Base-by-base conservation (phyloP, 371 early-diverging fungal species). In the Mucor lusitanicus region DNA sequence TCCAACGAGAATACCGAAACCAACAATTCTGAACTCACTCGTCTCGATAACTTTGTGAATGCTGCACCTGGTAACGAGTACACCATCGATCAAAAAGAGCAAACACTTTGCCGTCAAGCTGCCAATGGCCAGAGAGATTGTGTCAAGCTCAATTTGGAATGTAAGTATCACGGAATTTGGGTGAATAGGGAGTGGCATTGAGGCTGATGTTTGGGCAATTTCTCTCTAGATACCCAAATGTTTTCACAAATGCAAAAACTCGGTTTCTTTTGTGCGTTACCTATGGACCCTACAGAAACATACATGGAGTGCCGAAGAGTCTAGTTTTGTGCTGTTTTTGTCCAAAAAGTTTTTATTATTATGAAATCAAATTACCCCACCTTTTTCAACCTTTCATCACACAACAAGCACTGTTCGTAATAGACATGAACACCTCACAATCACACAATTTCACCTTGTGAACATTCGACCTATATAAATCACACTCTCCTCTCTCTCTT, bases 191-290 rank as follows among this genome's bases (percentile, higher is more conserved):
- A n/a, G 33, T 33, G 8, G 33, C 33, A 6, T 65, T 13, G 19
- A n/a, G 11, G 13, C 48, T 44, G 46, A 13, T 44, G 33, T 33
- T 25, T 48, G 53, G 8, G 9, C 4, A 8, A 9, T 40, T 54
- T 13, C 54, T 13, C 54, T 33, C 63, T 70, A 84, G 84, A 77
- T 69, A 72, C 79, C 33, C 70, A 81, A 70, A 86, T 86, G 86
- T 86, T 86, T 63, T 69, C 76, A 27, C 72, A 82, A 77, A 86
- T 86, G 84, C 86, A 86, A 74, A 80, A 84, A 61, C 74, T 86
- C 55, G 86, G 83, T 61, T 86, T 84, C 63, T 86, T 84, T 66
- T 86, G 86, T 71, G 77, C 82, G 40, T 70, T 86, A 58, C 84
- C 84, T 25, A 82, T 80, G 78, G 86, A 86, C 55, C 86, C 86